A percentile compares a stretch with the other conserved stretches of the same genome.
Evolutionary conservation across 495 filamentous ascomycete species (phyloP).

Genomic region (Talaromyces wortmannii): DNA sequence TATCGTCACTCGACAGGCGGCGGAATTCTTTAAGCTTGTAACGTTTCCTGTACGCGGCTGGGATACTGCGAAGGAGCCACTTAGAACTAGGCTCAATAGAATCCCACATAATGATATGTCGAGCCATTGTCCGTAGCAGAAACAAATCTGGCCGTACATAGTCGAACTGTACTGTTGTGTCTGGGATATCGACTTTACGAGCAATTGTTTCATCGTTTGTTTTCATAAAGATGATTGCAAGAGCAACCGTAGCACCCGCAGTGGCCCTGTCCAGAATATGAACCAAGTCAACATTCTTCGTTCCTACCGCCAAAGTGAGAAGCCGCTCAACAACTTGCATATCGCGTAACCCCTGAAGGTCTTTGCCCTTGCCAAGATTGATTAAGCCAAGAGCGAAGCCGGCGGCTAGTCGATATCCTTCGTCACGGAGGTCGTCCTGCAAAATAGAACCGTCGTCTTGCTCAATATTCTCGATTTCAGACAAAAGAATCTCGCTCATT

Average conservation of each 20-base stretch:
- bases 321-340: slow-evolving; percentile 90
- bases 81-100: slow-evolving; percentile 58
- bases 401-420: slow-evolving; percentile 90
- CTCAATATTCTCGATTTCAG: slow-evolving; percentile 85
- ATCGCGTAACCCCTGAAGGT: slow-evolving; percentile 83
- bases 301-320: slow-evolving; percentile 74
- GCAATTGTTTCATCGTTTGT: slow-evolving; percentile 85
- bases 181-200: slow-evolving; percentile 86
- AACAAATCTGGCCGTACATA: slow-evolving; percentile 92
- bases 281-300: slow-evolving; percentile 79
- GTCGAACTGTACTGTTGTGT: slow-evolving; percentile 84
- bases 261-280: slow-evolving; percentile 91
- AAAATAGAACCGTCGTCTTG: slow-evolving; percentile 58
- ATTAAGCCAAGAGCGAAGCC: slow-evolving; percentile 93
- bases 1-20: slow-evolving; percentile 62
- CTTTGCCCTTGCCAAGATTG: slow-evolving; percentile 84
- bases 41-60: slow-evolving; percentile 53
- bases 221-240: slow-evolving; percentile 97
- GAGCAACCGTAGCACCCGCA: slow-evolving; percentile 79
- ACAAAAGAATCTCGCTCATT: slow-evolving; percentile 98
- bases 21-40: slow-evolving; percentile 45
- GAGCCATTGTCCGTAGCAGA: slow-evolving; percentile 82
- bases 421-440: slow-evolving; percentile 71
- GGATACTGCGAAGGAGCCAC: slow-evolving; percentile 74
- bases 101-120: slow-evolving; percentile 90